Conservation (phyloP, 345 rosid genomes). For the Bretschneidera sinensis region DNA sequence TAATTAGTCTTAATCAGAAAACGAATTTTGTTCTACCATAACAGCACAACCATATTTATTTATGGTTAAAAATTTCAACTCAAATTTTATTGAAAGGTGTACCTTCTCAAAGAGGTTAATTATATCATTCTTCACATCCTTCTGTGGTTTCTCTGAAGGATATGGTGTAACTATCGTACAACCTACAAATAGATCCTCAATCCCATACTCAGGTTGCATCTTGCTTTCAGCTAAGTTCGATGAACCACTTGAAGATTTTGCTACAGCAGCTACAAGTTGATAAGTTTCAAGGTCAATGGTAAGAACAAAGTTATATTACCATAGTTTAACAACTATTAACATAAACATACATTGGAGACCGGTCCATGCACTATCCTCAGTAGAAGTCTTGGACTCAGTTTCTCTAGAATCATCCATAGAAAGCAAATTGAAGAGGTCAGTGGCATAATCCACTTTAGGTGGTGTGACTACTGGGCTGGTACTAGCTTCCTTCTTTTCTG, state of each 20-base stretch:
- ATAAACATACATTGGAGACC: slow-evolving; percentile 26
- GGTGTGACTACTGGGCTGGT: slow-evolving; percentile 18
- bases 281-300: slow-evolving; percentile 5
- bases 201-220: slow-evolving; percentile 14
- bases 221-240: slow-evolving; percentile 22
- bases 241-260: slow-evolving; percentile 19
- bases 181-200: slow-evolving; percentile 14
- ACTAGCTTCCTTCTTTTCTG: slow-evolving; percentile 23
- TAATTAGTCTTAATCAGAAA: no score
- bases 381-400: slow-evolving; percentile 19
- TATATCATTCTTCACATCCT: slow-evolving; percentile 37
- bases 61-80: background rate
- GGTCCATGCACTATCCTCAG: slow-evolving; percentile 14
- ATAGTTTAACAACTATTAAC: background rate
- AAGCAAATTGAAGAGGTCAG: slow-evolving; percentile 63
- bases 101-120: slow-evolving; percentile 51
- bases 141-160: slow-evolving; percentile 25
- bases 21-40: background rate
- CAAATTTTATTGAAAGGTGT: background rate
- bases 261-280: slow-evolving; percentile 28
- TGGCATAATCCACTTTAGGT: slow-evolving; percentile 54
- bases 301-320: slow-evolving; percentile 4
- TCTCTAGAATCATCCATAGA: slow-evolving; percentile 39
- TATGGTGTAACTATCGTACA: slow-evolving; percentile 13
- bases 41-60: background rate